Conservation (phyloP, 805 yeast species). For the Zygoascus bituminiphila region DNA sequence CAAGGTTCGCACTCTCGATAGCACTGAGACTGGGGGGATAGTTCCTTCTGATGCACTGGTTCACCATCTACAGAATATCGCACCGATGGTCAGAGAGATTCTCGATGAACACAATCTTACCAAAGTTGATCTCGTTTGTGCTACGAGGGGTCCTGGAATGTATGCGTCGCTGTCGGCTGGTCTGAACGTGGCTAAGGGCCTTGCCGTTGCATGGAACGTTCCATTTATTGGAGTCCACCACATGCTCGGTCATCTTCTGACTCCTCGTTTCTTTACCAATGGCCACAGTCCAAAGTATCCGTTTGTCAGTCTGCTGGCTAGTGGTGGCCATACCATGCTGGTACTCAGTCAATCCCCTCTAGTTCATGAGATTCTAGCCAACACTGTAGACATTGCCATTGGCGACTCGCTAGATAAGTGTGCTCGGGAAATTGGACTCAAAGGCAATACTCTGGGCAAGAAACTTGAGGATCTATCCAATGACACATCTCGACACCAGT, state of each 20-base stretch:
- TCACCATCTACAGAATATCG: conserved; percentile 62
- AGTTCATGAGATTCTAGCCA: conserved; percentile 63
- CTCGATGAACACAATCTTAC: conserved; percentile 27
- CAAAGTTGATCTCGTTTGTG: conserved; percentile 63
- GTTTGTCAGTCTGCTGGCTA: conserved; percentile 66
- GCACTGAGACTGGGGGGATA: conserved; percentile 68
- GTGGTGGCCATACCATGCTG: conserved; percentile 93
- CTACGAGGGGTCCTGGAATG: conserved; percentile 97
- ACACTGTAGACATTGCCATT: conserved; percentile 80
- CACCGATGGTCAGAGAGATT: conserved; percentile 41
- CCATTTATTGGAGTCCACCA: conserved; percentile 92
- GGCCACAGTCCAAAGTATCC: conserved; percentile 42
- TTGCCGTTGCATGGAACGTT: conserved; percentile 64
- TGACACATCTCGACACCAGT: conserved; percentile 26
- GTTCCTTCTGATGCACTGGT: conserved; percentile 76
- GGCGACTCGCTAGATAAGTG: conserved; percentile 94
- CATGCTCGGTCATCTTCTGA: conserved; percentile 85
- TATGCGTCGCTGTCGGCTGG: conserved; percentile 80
- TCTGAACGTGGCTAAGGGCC: conserved; percentile 75
- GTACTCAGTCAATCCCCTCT: conserved; percentile 54
- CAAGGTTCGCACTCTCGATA: conserved; percentile 56
- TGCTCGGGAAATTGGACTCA: conserved; percentile 73
- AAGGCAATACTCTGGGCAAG: conserved; percentile 72
- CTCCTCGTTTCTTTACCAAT: conserved; percentile 44
- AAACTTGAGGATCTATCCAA: conserved; percentile 58